These are phyloP conservation scores for Ascochyta clinopodiicola DNA, from an alignment of 2,329 filamentous ascomycete genomes.

Conservation along the genomic window DNA sequence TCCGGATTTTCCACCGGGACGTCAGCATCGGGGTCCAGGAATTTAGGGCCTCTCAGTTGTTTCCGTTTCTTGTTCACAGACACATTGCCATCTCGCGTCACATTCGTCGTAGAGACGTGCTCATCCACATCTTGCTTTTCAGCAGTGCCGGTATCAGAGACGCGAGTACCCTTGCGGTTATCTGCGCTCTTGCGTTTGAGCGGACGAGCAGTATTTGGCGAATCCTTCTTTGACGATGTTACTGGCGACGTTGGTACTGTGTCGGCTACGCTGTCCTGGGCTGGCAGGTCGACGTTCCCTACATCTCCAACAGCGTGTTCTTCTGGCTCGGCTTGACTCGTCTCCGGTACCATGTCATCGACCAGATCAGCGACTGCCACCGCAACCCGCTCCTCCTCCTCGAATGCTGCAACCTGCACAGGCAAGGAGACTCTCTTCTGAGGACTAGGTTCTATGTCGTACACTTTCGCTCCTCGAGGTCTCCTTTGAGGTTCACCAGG, in stretches of 20 bases:
- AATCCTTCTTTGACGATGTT: not conserved
- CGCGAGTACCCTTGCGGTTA: not conserved
- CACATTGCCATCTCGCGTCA: not conserved
- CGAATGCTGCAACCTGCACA: not conserved
- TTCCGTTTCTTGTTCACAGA: not conserved
- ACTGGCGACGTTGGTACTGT: not conserved
- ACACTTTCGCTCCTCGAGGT: slow-evolving; percentile 1
- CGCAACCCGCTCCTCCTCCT: not conserved
- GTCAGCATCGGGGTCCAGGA: not conserved
- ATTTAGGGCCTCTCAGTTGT: not conserved
- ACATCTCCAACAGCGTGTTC: not conserved
- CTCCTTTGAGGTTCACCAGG: not conserved
- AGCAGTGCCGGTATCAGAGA: not conserved
- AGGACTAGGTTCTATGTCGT: slow-evolving; percentile 3
- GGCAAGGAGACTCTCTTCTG: slow-evolving; percentile 8
- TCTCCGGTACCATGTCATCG: not conserved
- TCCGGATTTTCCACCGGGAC: not conserved
- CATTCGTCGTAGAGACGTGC: not conserved
- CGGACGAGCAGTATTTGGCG: not conserved
- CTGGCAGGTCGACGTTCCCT: not conserved
- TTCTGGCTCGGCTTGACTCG: not conserved
- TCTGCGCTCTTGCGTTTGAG: not conserved
- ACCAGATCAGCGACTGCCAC: too few relatives aligned
- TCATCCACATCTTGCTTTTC: not conserved
- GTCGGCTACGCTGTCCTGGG: not conserved